Conservation (phyloP, 768 basidiomycete species). For the Hysterangium stoloniferum region DNA sequence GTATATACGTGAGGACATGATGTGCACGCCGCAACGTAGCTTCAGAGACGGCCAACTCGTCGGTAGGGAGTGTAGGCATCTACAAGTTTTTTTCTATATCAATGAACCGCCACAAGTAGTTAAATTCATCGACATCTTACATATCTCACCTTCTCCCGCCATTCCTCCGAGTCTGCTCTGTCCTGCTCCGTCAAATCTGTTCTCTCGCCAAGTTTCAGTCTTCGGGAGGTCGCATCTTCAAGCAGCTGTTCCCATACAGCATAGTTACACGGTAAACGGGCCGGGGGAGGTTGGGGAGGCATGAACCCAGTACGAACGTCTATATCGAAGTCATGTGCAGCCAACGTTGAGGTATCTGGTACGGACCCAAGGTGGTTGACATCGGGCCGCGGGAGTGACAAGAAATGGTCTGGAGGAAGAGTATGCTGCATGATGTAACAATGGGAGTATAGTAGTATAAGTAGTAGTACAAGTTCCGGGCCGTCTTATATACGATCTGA, state of each 20-base stretch:
- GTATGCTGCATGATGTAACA: constrained; percentile 4
- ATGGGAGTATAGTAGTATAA: too few relatives aligned
- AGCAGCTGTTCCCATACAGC: constrained; percentile 65
- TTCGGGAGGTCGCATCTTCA: constrained; percentile 37
- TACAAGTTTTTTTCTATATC: constrained; percentile 19
- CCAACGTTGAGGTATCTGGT: constrained; percentile 54
- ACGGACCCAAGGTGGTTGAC: constrained; percentile 3
- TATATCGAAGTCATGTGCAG: constrained; percentile 87
- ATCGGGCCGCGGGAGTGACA: constrained; percentile 7
- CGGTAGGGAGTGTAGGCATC: constrained; percentile 48
- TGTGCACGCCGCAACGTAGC: constrained; percentile 62
- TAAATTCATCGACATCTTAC: constrained; percentile 28
- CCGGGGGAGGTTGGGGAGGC: constrained; percentile 66
- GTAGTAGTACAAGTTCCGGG: too few relatives aligned
- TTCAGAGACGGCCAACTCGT: constrained; percentile 41
- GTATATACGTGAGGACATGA: constrained; percentile 60
- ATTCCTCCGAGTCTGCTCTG: constrained; percentile 35
- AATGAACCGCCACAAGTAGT: too few relatives aligned
- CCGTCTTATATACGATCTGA: too few relatives aligned
- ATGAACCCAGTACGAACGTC: constrained; percentile 89
- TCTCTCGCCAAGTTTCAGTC: constrained; percentile 50
- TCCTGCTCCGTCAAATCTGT: constrained; percentile 29
- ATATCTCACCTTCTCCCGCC: constrained; percentile 44
- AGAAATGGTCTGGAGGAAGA: constrained; percentile 10
- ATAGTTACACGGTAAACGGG: constrained; percentile 54